Percentiles rank a stretch among this genome's conserved stretches.
phyloP scores from a whole-genome alignment of 176 grass and related monocot genomes.

The Echinochloa phyllopogon region DNA sequence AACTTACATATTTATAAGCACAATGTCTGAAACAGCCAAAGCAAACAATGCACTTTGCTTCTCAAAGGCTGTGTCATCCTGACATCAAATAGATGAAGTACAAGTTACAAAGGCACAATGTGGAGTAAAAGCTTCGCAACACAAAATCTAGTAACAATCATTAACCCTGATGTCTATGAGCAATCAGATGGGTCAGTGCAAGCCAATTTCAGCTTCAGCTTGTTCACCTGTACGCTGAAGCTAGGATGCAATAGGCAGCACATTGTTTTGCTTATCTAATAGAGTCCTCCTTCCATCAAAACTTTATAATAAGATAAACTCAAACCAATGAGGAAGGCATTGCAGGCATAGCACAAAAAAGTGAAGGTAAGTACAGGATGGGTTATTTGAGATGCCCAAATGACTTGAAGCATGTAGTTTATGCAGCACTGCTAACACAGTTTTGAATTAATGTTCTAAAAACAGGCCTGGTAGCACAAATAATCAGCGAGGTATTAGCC shows the following conservation, averaged over 20 bases:
- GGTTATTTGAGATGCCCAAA: background rate
- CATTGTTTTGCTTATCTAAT: background rate
- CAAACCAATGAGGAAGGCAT: conserved; percentile 19
- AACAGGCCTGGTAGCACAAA: background rate
- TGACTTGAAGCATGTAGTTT: background rate
- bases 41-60: conserved; percentile 99
- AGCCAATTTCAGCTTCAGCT: background rate
- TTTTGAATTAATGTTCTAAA: background rate
- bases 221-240: background rate
- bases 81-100: conserved; percentile 32
- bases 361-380: background rate
- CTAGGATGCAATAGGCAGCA: conserved; percentile 1
- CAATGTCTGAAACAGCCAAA: conserved; percentile 94
- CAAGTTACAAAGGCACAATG: background rate
- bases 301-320: background rate
- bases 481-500: background rate
- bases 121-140: conserved; percentile 2
- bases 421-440: background rate
- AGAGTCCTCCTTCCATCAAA: background rate
- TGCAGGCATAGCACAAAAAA: background rate
- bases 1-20: conserved; percentile 97
- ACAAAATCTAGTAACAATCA: conserved; percentile 5
- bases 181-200: background rate
- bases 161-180: background rate
- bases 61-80: conserved; percentile 99